A percentile compares a stretch with the other conserved stretches of the same genome.
phyloP scores from a whole-genome alignment of 176 grass and related monocot species.

The Dendrocalamus sinicus region DNA sequence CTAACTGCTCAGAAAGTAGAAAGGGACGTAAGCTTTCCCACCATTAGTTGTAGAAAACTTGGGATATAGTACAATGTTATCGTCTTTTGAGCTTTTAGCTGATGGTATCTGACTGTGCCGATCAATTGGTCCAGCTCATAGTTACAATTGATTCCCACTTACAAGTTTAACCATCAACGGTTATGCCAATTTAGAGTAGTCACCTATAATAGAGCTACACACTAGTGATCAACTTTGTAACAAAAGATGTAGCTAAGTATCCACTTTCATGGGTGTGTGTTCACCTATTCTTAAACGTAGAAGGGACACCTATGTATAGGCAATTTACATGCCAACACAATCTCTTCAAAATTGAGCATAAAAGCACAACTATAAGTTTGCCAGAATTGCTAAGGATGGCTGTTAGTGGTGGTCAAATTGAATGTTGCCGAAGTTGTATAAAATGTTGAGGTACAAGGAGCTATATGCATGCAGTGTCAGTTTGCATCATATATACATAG shows the following conservation, averaged over 20 bases:
- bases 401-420: neutral
- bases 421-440: neutral
- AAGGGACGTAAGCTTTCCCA: conserved; percentile 21
- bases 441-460: neutral
- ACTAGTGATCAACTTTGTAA: neutral
- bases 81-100: conserved; percentile 19
- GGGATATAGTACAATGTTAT: conserved; percentile 1
- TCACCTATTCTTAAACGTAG: neutral
- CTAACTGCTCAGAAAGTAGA: conserved; percentile 36
- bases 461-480: neutral
- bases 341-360: neutral
- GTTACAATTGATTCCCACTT: conserved; percentile 13
- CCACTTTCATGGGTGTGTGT: neutral
- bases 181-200: neutral
- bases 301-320: neutral
- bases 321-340: neutral
- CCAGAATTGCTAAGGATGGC: neutral
- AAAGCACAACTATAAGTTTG: neutral
- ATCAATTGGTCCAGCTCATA: neutral
- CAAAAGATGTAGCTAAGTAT: conserved; percentile 1
- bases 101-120: conserved; percentile 36
- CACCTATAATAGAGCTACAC: neutral
- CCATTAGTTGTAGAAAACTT: conserved; percentile 18
- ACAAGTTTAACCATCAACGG: neutral
- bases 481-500: neutral